Percentiles rank a stretch among this genome's conserved stretches.
phyloP scores from a whole-genome alignment of 345 rosid species.

The Populus euphratica region DNA sequence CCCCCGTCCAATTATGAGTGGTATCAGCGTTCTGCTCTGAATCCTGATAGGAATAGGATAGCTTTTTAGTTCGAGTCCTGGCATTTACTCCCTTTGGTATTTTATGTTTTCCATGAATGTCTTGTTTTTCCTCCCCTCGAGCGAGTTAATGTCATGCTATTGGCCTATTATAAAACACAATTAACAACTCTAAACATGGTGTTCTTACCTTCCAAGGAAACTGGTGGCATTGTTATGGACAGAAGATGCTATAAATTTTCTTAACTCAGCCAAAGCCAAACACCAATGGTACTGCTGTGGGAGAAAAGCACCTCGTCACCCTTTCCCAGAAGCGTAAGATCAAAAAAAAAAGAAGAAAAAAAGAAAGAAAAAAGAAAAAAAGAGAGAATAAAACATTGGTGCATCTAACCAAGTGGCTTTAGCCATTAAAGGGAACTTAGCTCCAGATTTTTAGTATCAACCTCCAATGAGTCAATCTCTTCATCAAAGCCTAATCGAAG shows the following conservation, averaged over 20 bases:
- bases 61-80: neutral
- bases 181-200: neutral
- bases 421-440: conserved; percentile 16
- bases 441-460: conserved; percentile 1
- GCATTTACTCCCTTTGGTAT: neutral
- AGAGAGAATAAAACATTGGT: no score
- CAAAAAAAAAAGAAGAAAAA: no score
- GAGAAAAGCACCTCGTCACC: no score
- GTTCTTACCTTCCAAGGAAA: neutral
- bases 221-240: neutral
- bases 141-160: no score
- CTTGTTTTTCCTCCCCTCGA: neutral
- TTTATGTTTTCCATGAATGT: no score
- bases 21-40: neutral
- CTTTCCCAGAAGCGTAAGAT: no score
- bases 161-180: no score
- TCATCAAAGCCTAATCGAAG: conserved; percentile 8
- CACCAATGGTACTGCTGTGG: no score
- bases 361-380: no score
- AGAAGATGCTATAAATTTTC: neutral
- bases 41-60: neutral
- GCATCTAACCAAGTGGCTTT: no score
- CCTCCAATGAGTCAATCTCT: conserved; percentile 13
- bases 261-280: no score
- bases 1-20: neutral